phyloP scores from a whole-genome alignment of 2,329 filamentous ascomycete species.

The Cryphonectria japonica region DNA sequence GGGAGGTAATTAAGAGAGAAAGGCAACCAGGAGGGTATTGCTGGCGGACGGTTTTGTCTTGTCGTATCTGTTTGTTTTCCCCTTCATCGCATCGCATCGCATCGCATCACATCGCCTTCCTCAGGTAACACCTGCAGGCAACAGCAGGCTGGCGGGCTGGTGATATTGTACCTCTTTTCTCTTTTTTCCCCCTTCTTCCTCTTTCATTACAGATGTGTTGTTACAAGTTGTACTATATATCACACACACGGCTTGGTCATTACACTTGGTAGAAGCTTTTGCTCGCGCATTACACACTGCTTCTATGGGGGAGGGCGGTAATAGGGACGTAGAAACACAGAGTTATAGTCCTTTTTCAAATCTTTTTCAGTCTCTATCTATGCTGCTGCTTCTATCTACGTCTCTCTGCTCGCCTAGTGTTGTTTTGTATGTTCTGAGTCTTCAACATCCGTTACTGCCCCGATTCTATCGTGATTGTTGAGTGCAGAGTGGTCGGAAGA shows the following conservation, averaged over 20 bases:
- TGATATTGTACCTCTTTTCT: not conserved
- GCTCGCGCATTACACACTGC: constrained; percentile 23
- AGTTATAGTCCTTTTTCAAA: too few relatives aligned
- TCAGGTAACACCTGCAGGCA: constrained; percentile 3
- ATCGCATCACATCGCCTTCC: constrained; percentile 2
- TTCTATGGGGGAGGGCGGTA: not conserved
- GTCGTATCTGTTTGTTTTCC: not conserved
- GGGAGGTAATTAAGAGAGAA: not conserved
- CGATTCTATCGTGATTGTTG: too few relatives aligned
- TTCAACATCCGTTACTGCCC: too few relatives aligned
- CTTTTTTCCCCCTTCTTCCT: not conserved
- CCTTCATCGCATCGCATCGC: not conserved
- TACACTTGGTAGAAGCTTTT: constrained; percentile 18
- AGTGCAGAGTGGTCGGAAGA: too few relatives aligned
- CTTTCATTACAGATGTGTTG: not conserved
- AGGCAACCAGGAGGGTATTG: not conserved
- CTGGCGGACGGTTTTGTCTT: not conserved
- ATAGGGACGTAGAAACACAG: not conserved
- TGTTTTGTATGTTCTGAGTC: not conserved
- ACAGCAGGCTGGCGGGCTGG: not conserved
- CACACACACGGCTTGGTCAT: not conserved
- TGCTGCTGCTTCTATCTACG: not conserved
- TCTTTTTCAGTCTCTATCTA: not conserved
- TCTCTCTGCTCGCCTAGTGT: not conserved
- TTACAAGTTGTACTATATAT: not conserved